Evolutionary conservation across 2,329 filamentous ascomycete species (phyloP), one percentile per base, ranked within the genome.

Genomic region (Curvularia lunata): DNA sequence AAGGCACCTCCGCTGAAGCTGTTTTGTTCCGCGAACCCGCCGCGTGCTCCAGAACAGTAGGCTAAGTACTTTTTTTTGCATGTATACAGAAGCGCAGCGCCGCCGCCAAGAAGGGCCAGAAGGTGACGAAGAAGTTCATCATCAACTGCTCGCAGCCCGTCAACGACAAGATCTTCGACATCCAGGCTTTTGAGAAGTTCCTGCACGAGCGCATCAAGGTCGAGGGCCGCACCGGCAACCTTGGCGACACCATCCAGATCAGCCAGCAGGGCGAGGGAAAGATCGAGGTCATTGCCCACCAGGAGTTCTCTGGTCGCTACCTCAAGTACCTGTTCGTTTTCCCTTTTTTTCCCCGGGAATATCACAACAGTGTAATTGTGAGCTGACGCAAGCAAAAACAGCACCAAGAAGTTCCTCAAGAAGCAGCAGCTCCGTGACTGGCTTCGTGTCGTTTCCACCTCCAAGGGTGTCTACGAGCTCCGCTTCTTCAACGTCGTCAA

Each of bases 361-460:
- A 19, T 25, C 9, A n/a, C 13, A 8, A 32, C n/a, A 37, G 12
- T 5, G 38, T 10, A 25, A 42, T 19, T 19, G n/a, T n/a, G 12
- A 42, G 50, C 30, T 48, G 34, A 52, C 47, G 37, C 63, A 71
- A 51, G 34, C n/a, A 38, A 13, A 25, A 46, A 62, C 71, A 96
- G 92, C 81, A 99, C 95, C 82, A 99, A 99, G 92, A 99, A 99
- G 88, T 99, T 97, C 90, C 90, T 99, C 83, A 99, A 99, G 92
- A 99, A 99, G 91, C 92, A 97, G 87, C 94, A 98, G 88, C 91
- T 99, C 81, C 92, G 95, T 85, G 95, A 99, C 87, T 99, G 95
- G 95, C 91, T 99, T 79, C 93, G 95, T 77, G 94, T 99, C 75
- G 95, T 99, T 78, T 96, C 92, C 74, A 98, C 94, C 80, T 92